Evolutionary conservation across 1,139 yeast genomes (phyloP).

Genomic region (Candida tropicalis): DNA sequence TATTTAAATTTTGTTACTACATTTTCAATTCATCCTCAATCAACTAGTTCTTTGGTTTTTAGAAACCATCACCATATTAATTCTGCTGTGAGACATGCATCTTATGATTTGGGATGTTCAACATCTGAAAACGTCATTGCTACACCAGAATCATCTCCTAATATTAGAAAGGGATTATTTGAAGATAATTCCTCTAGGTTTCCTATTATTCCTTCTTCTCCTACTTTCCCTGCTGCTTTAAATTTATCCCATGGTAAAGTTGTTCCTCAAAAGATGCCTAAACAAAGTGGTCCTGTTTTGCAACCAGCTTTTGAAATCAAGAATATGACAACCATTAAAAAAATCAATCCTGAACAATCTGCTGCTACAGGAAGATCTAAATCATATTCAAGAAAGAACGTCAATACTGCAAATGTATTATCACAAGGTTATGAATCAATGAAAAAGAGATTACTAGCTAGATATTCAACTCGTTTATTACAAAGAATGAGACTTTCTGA

Average conservation of each 20-base stretch:
- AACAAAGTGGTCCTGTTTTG: not conserved
- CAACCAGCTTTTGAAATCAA: conserved; percentile 4
- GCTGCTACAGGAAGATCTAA: not conserved
- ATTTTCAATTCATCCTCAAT: conserved; percentile 1
- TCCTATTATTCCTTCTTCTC: conserved; percentile 4
- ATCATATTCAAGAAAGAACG: not conserved
- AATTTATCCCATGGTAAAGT: conserved; percentile 2
- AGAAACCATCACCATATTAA: conserved; percentile 1
- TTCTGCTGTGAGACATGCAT: conserved; percentile 1
- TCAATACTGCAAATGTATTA: not conserved
- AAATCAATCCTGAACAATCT: too few species aligned
- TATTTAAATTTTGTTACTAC: not conserved
- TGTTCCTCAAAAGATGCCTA: not conserved
- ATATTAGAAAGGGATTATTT: not conserved
- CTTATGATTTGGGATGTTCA: not conserved
- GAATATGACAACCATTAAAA: not conserved
- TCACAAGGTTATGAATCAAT: not conserved
- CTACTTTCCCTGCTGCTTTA: conserved; percentile 8
- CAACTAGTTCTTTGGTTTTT: conserved; percentile 2
- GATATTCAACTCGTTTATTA: conserved; percentile 10
- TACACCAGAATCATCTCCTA: conserved; percentile 2
- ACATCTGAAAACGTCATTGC: not conserved
- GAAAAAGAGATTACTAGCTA: conserved; percentile 9
- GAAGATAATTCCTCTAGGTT: not conserved
- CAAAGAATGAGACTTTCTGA: conserved; percentile 14